Base-by-base conservation (phyloP, 2,329 filamentous ascomycete species). In the Elsinoe necatrix region DNA sequence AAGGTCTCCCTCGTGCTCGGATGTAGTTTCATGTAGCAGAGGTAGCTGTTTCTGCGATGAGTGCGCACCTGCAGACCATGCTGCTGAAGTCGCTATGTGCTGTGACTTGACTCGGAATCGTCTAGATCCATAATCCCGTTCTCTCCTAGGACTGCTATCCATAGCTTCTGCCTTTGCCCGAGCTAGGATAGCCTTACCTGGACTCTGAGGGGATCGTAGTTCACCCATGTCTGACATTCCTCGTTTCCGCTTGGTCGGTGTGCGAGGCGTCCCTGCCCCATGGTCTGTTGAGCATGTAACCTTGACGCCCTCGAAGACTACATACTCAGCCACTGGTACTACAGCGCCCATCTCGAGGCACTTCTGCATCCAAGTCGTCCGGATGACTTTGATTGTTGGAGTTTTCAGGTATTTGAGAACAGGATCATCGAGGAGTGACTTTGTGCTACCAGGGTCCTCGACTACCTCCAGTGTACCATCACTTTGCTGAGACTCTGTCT, bases 21-120 rank as follows among this genome's bases (percentile, higher is more conserved):
- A 87, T 0, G 90, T 95, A 0, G 86, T 87, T 65, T 87, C 77
- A 35, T 83, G 82, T 8, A 83, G 66, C 4, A 95, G 71, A 55
- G 73, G 71, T 48, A 74, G 75, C 59, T 64, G 60, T 47, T 64
- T 31, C 25, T 45, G 43, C 8, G 39, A 27, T 4, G 52, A 56
- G 31, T 29, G 29, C 3, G 52, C 57, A 20, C 21, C 51, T 34
- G 58, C 34, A 39, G 55, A 52, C 39, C 47, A 57, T 23, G 60
- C 41, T 37, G 57, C 57, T 8, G 41, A 25, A n/a, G 66, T 64
- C 5, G 64, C 62, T 41, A 67, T 25, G 14, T 41, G 27, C 20
- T 39, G 69, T 21, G 61, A 64, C 47, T 63, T 68, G 35, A 67
- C 65, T 12, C 68, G 64, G 35, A 73, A 72, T 6, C 64, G 66